Evolutionary conservation across 2,329 filamentous ascomycete species (phyloP).

Genomic region (Claviceps humidiphila): DNA sequence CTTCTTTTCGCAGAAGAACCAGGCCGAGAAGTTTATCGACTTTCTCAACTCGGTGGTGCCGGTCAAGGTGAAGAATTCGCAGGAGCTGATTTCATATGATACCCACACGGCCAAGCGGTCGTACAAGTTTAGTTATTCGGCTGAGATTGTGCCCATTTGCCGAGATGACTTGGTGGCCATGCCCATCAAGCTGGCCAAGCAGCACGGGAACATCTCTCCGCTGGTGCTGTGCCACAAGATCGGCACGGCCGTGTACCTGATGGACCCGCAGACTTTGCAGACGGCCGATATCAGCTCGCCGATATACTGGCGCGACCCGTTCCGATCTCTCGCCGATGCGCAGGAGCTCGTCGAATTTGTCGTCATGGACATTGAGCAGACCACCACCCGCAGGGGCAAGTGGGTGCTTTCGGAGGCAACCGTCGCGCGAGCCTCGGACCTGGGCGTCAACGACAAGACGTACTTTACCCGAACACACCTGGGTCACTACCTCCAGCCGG

Average conservation of each 20-base stretch:
- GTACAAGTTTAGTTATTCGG: conserved; percentile 89
- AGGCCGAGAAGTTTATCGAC: conserved; percentile 85
- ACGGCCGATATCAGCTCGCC: conserved; percentile 71
- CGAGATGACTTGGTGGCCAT: conserved; percentile 95
- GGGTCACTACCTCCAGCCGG: conserved; percentile 69
- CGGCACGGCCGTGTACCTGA: conserved; percentile 75
- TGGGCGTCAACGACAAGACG: conserved; percentile 73
- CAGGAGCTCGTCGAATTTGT: conserved; percentile 84
- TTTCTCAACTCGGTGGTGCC: conserved; percentile 76
- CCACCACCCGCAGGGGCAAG: conserved; percentile 62
- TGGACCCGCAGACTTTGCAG: conserved; percentile 85
- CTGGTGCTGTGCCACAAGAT: conserved; percentile 77
- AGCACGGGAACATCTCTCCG: conserved; percentile 77
- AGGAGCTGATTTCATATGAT: conserved; percentile 88
- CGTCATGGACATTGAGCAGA: conserved; percentile 82
- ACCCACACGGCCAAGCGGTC: conserved; percentile 79
- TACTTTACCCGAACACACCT: conserved; percentile 89
- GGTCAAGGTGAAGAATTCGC: conserved; percentile 57
- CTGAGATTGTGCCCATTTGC: conserved; percentile 85
- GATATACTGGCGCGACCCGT: conserved; percentile 85
- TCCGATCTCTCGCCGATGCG: conserved; percentile 70
- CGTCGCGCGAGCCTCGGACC: conserved; percentile 72
- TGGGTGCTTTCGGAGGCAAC: conserved; percentile 79
- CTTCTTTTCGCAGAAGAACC: conserved; percentile 79
- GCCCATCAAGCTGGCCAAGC: conserved; percentile 77